Base-by-base conservation (phyloP, 2,329 filamentous ascomycete genomes). In the Aureobasidium lini region DNA sequence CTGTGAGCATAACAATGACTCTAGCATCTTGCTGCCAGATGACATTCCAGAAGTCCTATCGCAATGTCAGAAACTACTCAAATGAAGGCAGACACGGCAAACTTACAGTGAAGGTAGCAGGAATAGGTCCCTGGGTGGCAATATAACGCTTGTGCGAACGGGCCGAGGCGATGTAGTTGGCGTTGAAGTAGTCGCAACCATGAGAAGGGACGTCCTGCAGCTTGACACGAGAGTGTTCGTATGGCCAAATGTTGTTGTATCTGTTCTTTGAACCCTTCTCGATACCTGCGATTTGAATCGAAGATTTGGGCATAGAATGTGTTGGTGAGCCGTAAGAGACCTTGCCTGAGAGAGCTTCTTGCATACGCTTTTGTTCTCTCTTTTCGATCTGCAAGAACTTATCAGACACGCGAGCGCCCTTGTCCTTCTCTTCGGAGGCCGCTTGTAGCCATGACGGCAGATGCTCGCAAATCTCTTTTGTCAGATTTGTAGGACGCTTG, bases 231-330 rank as follows among this genome's bases (percentile, higher is more conserved):
- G 90, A 86, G 72, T 99, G 94, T 69, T 97, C 93, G 70, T 95
- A 99, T 0, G 94, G 94, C 75, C 95, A 86, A 59, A 97, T 96
- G 66, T 96, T 95, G 76, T 96, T 97, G 77, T 99, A 99, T 8
- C 94, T 84, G 67, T 99, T 99, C 77, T 97, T 97, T 16, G 81
- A 84, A 7, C 94, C 94, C 72, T 96, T 94, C 68, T 99, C 94
- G 32, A 99, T 88, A 7, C 94, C 94, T 0, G 89, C 94, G 54
- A 99, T 84, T 66, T 90, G 87, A 7, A 95, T 83, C 4, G 28
- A 16, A 1, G 50, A 40, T 8, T 62, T 59, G 6, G 62, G 44
- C 23, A 54, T 40, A 1, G 80, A 69, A 0, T 68, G 61, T 3
- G 69, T 65, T 23, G 76, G 74, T 1, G 77, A 76, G 7, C 80